Evolutionary conservation across 192 early-diverging fungal genomes (phyloP), one percentile per base, ranked within the genome.

Genomic region (Paraglomus brasilianum): DNA sequence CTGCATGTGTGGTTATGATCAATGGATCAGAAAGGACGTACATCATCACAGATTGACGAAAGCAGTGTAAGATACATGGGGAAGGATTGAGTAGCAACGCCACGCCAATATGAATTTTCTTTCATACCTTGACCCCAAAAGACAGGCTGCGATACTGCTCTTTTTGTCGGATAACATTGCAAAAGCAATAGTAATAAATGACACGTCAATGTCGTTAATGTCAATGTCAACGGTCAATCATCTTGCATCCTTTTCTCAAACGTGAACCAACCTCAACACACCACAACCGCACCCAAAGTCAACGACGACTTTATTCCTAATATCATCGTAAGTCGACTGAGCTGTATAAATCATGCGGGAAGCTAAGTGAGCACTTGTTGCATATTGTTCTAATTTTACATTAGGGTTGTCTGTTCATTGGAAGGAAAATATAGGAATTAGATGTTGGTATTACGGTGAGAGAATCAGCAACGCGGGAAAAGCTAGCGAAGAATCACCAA

Each of bases 261-360:
- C 38, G 4, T 46, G 43, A 5, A 49, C 22, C 14, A 73, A 79
- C 71, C 85, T 85, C 8, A 92, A 76, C 69, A 92, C 85, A 24
- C 89, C 91, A 74, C 91, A 91, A 0, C 91, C 91, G 72, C 87
- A 88, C 14, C 91, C 91, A 60, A 92, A 85, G 69, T 92, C 91
- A 10, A 85, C 87, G 0, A 92, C 83, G 0, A 83, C 76, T 74
- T 85, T 86, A 68, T 82, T 83, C 44, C 85, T 84, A 73, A 92
- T 90, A 69, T 92, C 91, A 47, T 86, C 86, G 45, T 85, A 91
- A 8, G 82, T 77, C 2, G 81, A 79, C 62, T 90, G 86, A 4
- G 91, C 91, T 0, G 88, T 91, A 59, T 87, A 91, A n/a, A 91
- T 72, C 77, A 92, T 88, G 13, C 88, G 78, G 9, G 89, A 80